phyloP scores from a whole-genome alignment of 805 yeast genomes.

The Hanseniaspora lindneri region DNA sequence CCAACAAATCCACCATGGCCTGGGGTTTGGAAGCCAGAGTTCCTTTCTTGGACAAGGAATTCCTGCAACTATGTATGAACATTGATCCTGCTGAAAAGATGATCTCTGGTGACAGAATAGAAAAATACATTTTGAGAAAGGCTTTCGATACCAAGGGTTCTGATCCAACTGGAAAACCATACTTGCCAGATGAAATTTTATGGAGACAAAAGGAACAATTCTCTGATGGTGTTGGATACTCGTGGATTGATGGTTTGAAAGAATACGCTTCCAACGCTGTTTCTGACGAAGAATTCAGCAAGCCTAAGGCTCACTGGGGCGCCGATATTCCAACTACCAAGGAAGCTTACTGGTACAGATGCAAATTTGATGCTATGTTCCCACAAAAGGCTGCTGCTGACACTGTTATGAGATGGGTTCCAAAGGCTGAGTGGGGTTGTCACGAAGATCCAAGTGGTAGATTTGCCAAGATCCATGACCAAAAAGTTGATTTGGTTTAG shows the following conservation, averaged over 20 bases:
- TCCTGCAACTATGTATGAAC: slow-evolving; percentile 86
- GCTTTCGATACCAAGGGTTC: slow-evolving; percentile 83
- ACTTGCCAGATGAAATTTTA: slow-evolving; percentile 89
- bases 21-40: slow-evolving; percentile 99
- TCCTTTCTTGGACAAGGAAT: slow-evolving; percentile 92
- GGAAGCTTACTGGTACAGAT: slow-evolving; percentile 99
- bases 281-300: slow-evolving; percentile 78
- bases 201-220: slow-evolving; percentile 99
- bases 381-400: slow-evolving; percentile 83
- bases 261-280: slow-evolving; percentile 83
- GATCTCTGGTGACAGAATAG: slow-evolving; percentile 71
- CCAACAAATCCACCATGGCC: slow-evolving; percentile 98
- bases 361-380: slow-evolving; percentile 88
- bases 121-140: slow-evolving; percentile 91
- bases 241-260: slow-evolving; percentile 97
- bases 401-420: slow-evolving; percentile 99
- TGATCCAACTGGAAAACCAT: slow-evolving; percentile 65
- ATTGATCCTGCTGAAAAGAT: slow-evolving; percentile 87
- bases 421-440: slow-evolving; percentile 99
- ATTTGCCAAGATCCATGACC: slow-evolving; percentile 79
- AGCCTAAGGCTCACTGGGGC: slow-evolving; percentile 95
- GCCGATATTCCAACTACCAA: slow-evolving; percentile 87
- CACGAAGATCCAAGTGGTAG: slow-evolving; percentile 98
- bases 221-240: slow-evolving; percentile 98
- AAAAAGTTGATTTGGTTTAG: slow-evolving; percentile 35